phyloP scores from a whole-genome alignment of 345 rosid genomes.

The Acer negundo region DNA sequence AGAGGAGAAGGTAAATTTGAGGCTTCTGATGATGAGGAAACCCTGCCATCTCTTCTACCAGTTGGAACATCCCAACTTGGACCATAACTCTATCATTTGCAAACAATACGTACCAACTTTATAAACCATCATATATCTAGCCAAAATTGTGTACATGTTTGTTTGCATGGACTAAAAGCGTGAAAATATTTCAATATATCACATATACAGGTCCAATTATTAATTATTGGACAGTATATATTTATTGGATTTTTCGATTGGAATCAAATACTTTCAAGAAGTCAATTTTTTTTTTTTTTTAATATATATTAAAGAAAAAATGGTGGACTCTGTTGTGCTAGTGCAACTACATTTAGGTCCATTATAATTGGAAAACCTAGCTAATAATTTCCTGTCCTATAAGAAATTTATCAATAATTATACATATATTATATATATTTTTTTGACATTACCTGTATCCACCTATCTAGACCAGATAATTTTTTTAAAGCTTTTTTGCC shows the following conservation, averaged over 20 bases:
- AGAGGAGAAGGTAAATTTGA: slow-evolving; percentile 62
- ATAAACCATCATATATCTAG: background rate
- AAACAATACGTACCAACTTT: background rate
- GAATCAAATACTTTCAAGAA: too few relatives aligned
- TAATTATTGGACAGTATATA: background rate
- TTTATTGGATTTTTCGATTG: background rate
- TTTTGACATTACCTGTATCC: too few relatives aligned
- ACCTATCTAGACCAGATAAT: too few relatives aligned
- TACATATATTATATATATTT: too few relatives aligned
- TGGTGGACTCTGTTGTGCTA: too few relatives aligned
- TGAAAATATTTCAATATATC: background rate
- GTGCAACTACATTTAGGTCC: too few relatives aligned
- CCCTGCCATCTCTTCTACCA: slow-evolving; percentile 74
- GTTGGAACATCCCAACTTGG: slow-evolving; percentile 78
- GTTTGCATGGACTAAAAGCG: background rate
- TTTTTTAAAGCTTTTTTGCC: too few relatives aligned
- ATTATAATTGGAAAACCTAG: background rate
- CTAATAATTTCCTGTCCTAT: background rate
- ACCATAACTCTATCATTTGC: slow-evolving; percentile 49
- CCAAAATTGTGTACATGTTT: too few relatives aligned
- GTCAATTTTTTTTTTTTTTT: too few relatives aligned
- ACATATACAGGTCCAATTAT: background rate
- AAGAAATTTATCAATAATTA: too few relatives aligned
- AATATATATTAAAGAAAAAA: too few relatives aligned
- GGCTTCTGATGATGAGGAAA: slow-evolving; percentile 54